phyloP scores from a whole-genome alignment of 2,329 filamentous ascomycete genomes.

The Parastagonospora nodorum region DNA sequence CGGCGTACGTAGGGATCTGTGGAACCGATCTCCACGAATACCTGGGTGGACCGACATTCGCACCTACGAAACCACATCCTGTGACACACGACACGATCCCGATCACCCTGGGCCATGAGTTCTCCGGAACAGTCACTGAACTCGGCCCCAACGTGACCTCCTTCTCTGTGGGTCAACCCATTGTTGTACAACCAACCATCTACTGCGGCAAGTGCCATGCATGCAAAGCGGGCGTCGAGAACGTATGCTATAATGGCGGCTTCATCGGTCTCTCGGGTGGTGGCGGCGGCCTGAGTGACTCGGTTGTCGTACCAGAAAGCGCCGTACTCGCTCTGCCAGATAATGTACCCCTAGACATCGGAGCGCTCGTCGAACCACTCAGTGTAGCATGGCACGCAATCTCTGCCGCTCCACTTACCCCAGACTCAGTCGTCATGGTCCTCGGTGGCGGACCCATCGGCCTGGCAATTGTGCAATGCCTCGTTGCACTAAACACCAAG shows the following conservation, averaged over 20 bases:
- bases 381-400: conserved; percentile 70
- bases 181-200: conserved; percentile 65
- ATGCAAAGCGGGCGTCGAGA: conserved; percentile 59
- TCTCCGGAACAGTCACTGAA: conserved; percentile 64
- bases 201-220: conserved; percentile 62
- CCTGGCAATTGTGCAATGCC: conserved; percentile 63
- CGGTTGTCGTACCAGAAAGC: conserved; percentile 57
- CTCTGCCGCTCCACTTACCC: conserved; percentile 53
- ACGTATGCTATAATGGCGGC: conserved; percentile 63
- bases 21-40: conserved; percentile 61
- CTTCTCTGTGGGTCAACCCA: conserved; percentile 60
- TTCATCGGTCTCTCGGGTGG: conserved; percentile 58
- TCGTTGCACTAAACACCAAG: conserved; percentile 58
- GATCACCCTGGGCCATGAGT: conserved; percentile 68
- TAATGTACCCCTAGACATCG: conserved; percentile 58
- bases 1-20: conserved; percentile 59
- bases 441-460: conserved; percentile 68
- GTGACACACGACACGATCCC: conserved; percentile 63
- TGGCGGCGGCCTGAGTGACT: conserved; percentile 62
- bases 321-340: conserved; percentile 59
- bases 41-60: conserved; percentile 54
- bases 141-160: conserved; percentile 57
- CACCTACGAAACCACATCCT: conserved; percentile 59
- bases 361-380: conserved; percentile 66
- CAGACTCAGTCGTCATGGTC: conserved; percentile 58